A percentile compares a stretch with the other conserved stretches of the same genome.
phyloP scores from a whole-genome alignment of 2,329 filamentous ascomycete genomes.

The Diplocarpon mali region DNA sequence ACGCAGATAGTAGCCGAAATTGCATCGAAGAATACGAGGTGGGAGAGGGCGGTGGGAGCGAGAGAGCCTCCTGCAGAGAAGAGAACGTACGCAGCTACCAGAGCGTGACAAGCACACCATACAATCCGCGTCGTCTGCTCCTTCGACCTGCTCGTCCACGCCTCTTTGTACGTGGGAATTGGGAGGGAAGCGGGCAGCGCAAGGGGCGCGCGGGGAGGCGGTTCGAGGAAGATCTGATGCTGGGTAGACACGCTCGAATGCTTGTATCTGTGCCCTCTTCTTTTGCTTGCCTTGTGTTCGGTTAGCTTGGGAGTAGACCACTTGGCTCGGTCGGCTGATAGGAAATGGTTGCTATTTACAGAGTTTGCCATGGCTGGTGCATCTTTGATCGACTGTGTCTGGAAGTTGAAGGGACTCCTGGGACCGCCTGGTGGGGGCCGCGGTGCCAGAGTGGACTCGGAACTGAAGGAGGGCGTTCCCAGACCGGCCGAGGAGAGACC shows the following conservation, averaged over 20 bases:
- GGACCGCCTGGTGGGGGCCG: constrained; percentile 22
- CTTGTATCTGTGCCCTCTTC: constrained; percentile 94
- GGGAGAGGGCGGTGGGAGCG: constrained; percentile 83
- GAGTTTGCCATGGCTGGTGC: constrained; percentile 58
- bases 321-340: constrained; percentile 1
- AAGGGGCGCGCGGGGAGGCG: constrained; percentile 71
- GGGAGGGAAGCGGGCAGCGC: constrained; percentile 86
- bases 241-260: constrained; percentile 81
- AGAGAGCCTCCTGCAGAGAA: constrained; percentile 78
- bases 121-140: constrained; percentile 74
- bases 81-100: constrained; percentile 74
- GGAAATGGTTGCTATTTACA: constrained; percentile 33
- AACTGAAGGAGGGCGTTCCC: constrained; percentile 8
- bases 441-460: constrained; percentile 26
- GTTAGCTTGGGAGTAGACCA: constrained; percentile 17
- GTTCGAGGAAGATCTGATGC: constrained; percentile 94
- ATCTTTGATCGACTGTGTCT: constrained; percentile 68
- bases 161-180: constrained; percentile 80
- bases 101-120: constrained; percentile 85
- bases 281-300: constrained; percentile 60
- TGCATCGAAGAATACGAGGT: constrained; percentile 91
- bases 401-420: constrained; percentile 84
- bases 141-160: constrained; percentile 77
- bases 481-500: constrained; percentile 9
- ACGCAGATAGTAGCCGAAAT: constrained; percentile 86